Percentiles rank a stretch among this genome's conserved stretches.
Conservation (phyloP, 1,139 yeast genomes). For the Scheffersomyces titani region DNA sequence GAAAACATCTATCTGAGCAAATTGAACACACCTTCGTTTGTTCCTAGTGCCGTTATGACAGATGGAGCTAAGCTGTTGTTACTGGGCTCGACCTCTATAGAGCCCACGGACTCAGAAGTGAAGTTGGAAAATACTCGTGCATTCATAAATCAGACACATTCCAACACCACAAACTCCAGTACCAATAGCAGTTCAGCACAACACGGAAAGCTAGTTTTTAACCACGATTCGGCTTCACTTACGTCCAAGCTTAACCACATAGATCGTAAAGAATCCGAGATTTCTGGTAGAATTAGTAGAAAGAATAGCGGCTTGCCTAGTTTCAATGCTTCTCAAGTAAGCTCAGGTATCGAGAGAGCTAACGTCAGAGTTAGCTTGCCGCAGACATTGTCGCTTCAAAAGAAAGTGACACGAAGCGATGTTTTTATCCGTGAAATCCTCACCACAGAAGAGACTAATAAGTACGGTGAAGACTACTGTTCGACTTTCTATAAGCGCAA, state of each 20-base stretch:
- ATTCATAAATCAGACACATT: neutral
- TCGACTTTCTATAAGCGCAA: conserved; percentile 40
- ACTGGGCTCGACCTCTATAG: neutral
- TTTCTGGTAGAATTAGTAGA: neutral
- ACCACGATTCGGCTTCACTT: neutral
- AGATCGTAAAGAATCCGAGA: neutral
- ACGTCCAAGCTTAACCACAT: neutral
- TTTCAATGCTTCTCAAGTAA: neutral
- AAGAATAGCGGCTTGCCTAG: neutral
- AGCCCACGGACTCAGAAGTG: neutral
- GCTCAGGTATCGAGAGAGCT: neutral
- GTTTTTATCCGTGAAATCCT: conserved; percentile 6
- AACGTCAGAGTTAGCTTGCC: conserved; percentile 6
- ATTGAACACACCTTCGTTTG: conserved; percentile 26
- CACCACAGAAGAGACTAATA: conserved; percentile 5
- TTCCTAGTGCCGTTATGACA: conserved; percentile 14
- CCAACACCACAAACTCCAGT: neutral
- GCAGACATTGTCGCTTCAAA: neutral
- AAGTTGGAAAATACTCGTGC: neutral
- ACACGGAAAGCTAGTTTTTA: neutral
- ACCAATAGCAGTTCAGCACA: neutral
- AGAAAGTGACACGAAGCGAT: neutral
- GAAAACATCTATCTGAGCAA: conserved; percentile 22
- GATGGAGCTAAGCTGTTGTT: neutral
- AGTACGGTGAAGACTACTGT: conserved; percentile 26